Conservation (phyloP, 331 rosid species). For the Saraca asoca region DNA sequence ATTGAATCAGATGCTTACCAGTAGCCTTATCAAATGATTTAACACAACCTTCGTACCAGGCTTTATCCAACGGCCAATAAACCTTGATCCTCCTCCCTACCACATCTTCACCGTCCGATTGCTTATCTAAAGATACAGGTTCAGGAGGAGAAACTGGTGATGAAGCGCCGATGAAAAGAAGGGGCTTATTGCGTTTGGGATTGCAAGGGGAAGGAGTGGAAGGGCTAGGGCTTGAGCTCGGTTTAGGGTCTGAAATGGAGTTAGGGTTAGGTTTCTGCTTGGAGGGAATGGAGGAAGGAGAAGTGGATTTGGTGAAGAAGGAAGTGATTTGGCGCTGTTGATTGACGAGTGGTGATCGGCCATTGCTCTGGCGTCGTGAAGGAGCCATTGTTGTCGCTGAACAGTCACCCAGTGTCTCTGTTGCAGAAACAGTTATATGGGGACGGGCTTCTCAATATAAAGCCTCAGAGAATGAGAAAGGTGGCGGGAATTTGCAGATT, state of each 20-base stretch:
- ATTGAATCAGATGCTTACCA: constrained; percentile 60
- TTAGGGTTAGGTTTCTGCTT: constrained; percentile 33
- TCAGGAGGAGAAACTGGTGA: constrained; percentile 34
- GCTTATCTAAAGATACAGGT: constrained; percentile 6
- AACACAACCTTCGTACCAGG: constrained; percentile 84
- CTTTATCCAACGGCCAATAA: constrained; percentile 74
- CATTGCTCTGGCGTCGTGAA: constrained; percentile 68
- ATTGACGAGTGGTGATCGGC: constrained; percentile 77
- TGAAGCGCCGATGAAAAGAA: constrained; percentile 52
- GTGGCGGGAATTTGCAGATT: constrained; percentile 31
- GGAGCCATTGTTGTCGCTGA: constrained; percentile 41
- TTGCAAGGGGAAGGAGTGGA: constrained; percentile 65
- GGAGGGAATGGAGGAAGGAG: constrained; percentile 36
- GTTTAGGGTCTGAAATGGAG: constrained; percentile 27
- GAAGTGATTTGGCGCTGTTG: constrained; percentile 88
- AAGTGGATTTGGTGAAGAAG: constrained; percentile 65
- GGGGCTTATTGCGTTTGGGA: constrained; percentile 54
- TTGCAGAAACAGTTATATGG: background rate
- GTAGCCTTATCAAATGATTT: constrained; percentile 48
- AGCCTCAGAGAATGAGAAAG: background rate
- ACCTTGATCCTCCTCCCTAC: constrained; percentile 76
- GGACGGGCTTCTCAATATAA: background rate
- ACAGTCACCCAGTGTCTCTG: background rate
- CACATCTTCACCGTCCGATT: constrained; percentile 42
- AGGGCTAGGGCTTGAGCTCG: constrained; percentile 36